Base-by-base conservation (phyloP, 208 protist genomes). In the Angomonas ambiguus region DNA sequence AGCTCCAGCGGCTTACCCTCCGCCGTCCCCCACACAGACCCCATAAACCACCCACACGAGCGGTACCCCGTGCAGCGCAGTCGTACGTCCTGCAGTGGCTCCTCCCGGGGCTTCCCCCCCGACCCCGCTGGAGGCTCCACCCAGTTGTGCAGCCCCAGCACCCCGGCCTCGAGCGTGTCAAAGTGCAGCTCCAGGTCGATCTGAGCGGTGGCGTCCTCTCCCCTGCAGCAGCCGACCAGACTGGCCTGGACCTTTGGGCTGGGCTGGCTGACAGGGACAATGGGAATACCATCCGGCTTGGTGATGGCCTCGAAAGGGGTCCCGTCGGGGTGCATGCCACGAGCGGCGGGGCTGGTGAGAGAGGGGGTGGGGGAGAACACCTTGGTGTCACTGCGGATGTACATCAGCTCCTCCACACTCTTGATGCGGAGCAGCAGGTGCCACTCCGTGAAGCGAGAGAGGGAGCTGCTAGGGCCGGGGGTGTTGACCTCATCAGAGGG, bases 31-130 rank as follows among this genome's bases (percentile, higher is more conserved):
- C 65, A 63, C 11, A 85, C 82, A 1, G 71, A 74, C 8, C 89
- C 89, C 72, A 91, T 89, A 67, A 91, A 85, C 80, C 85, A 92
- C 16, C 89, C 89, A 56, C 83, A 92, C 57, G 75, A 77, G 65
- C 81, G 77, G 68, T 82, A 76, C 13, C 86, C 89, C 10, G 75
- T 79, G 67, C 86, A 95, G 69, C 80, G 88, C 51, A 95, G 65
- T 38, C 78, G 78, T 8, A 95, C 89, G 51, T 95, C 76, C 38
- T 71, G 61, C 25, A 95, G 28, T 13, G 53, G 71, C 51, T 57
- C 69, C 49, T 78, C 74, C 1, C 34, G 58, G 5, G 76, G 76
- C 73, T 79, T 65, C 42, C 65, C 30, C 11, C 10, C 6, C 10
- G 24, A 16, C 6, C 30, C 16, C 11, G 24, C 16, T 8, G 24